Base-by-base conservation (phyloP, 768 basidiomycete species). In the Tulasnella sp. region DNA sequence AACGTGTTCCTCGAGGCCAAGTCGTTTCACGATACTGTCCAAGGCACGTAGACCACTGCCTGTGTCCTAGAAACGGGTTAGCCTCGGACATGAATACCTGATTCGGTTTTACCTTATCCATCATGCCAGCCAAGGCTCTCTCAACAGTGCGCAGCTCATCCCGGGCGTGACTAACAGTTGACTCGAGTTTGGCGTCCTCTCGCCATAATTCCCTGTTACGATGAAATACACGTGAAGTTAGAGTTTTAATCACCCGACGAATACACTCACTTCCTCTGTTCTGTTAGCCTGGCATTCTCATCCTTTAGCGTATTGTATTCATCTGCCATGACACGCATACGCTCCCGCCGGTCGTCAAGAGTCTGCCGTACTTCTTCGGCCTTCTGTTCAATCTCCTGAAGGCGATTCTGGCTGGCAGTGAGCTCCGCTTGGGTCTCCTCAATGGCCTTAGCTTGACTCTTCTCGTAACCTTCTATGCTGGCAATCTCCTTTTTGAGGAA, bases 111-210 rank as follows among this genome's bases (percentile, higher is more conserved):
- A 89, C 92, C 74, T 92, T 91, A 69, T 99, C 96, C 89, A 98
- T 94, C 83, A 94, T 96, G 14, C 83, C 76, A 4, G 85, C 81
- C 31, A 98, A 71, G 11, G 70, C 72, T 53, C 92, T 74, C 69
- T 98, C 91, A 0, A 88, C 82, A 1, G 76, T 77, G 65, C 84
- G 78, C 63, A 94, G 72, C 67, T 97, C 87, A 57, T 89, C 85
- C 11, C 74, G 74, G 2, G 88, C 90, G 52, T 88, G 79, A 32
- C 75, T 76, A 2, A 89, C 81, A 14, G 84, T 74, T 57, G 83
- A 83, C 61, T 84, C 81, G 40, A 96, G 70, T 68, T 88, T 94
- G 0, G 88, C 83, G 60, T 98, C 94, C 68, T 94, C 91, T 63
- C 93, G 76, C 94, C 96, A 97, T 31, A 90, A 68, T 50, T 94